Evolutionary conservation across 495 filamentous ascomycete species (phyloP), one percentile per base, ranked within the genome.

Genomic region (Neurospora pannonica): DNA sequence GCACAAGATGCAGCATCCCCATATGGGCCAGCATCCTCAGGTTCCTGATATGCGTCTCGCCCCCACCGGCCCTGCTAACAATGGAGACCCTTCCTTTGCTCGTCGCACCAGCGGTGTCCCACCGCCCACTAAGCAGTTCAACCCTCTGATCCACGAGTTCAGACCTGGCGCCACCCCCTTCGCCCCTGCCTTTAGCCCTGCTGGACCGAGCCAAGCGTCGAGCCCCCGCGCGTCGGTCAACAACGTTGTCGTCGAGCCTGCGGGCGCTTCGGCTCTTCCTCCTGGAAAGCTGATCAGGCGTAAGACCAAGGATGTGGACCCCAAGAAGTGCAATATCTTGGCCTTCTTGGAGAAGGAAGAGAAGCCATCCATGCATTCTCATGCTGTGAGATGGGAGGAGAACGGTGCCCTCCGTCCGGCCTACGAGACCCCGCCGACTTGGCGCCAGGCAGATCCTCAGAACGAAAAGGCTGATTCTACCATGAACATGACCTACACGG

Each of bases 121-220:
- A 19, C 81, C 77, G 37, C 86, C 86, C 36, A 19, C 54, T 17
- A 67, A 67, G 28, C 92, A 93, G 80, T 88, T 97, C 83, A 97
- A 97, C 76, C 93, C 92, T 2, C 90, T 89, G 70, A 94, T 92
- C 38, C 87, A 90, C 77, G 94, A 97, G 78, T 97, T 97, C 83
- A 89, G 91, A 76, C 94, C 94, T 4, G 95, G 90, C 77, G 89
- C 93, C 10, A 67, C 54, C 6, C 54, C 54, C 3, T 90, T 91
- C 46, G 94, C 94, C 4, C 90, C 85, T 62, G 85, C 91, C 0
- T 97, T 97, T 82, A 93, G 88, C 74, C 94, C 93, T n/a, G 87
- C 86, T 76, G 88, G 86, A 75, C 87, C 86, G 70, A 91, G 89
- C 76, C 85, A 84, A 74, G 85, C 88, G 21, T 92, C 91, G 21